Conservation (phyloP, 805 yeast species). For the Lipomyces anomalus region DNA sequence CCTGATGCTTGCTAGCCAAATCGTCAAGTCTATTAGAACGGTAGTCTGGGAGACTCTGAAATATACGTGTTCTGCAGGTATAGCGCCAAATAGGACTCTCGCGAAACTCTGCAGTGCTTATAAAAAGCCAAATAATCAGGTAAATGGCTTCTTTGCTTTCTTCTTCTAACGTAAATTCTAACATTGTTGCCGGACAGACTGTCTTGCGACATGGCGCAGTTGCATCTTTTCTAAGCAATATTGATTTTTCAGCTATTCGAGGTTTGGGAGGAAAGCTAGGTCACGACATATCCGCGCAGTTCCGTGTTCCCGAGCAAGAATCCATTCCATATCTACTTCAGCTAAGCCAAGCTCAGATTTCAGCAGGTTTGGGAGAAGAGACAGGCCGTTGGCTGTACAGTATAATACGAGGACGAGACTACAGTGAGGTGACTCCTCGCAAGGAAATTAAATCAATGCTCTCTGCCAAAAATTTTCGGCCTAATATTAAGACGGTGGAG, state of each 20-base stretch:
- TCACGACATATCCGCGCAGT: slow-evolving; percentile 43
- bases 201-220: slow-evolving; percentile 50
- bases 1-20: slow-evolving; percentile 57
- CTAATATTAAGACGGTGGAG: slow-evolving; percentile 44
- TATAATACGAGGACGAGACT: slow-evolving; percentile 58
- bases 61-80: slow-evolving; percentile 87
- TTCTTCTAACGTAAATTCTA: too few relatives aligned
- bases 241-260: slow-evolving; percentile 70
- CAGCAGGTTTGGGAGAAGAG: slow-evolving; percentile 38
- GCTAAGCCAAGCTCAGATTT: slow-evolving; percentile 40
- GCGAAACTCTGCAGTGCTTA: slow-evolving; percentile 85
- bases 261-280: slow-evolving; percentile 92
- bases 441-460: slow-evolving; percentile 78
- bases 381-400: slow-evolving; percentile 53
- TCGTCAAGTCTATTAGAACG: slow-evolving; percentile 50
- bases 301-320: slow-evolving; percentile 47
- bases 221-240: slow-evolving; percentile 49
- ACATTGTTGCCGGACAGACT: slow-evolving; percentile 42
- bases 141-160: too few relatives aligned
- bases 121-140: slow-evolving; percentile 71
- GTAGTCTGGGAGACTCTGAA: slow-evolving; percentile 51
- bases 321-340: slow-evolving; percentile 49
- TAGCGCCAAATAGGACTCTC: slow-evolving; percentile 66
- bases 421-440: slow-evolving; percentile 50
- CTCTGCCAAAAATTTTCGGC: slow-evolving; percentile 72